Evolutionary conservation across 1,284 basidiomycete genomes (phyloP).

Genomic region (Irpex sp.): DNA sequence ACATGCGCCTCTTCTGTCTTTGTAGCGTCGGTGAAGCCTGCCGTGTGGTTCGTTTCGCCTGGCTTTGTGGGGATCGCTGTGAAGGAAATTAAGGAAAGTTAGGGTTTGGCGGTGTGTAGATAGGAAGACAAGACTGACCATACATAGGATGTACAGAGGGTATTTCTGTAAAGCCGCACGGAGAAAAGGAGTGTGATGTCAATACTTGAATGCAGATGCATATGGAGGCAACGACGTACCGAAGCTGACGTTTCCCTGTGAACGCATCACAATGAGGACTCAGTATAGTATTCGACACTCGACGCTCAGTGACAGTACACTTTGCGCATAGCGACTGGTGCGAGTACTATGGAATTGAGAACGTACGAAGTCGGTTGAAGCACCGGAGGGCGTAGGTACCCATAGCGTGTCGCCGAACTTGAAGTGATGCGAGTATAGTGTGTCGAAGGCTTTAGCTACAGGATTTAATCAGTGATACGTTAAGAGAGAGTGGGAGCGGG

Average conservation of each 20-base stretch:
- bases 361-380: constrained; percentile 28
- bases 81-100: no score
- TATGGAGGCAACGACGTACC: background rate
- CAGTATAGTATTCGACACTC: background rate
- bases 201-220: background rate
- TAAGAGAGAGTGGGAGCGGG: background rate
- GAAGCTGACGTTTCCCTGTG: background rate
- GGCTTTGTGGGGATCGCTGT: background rate
- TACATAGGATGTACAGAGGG: background rate
- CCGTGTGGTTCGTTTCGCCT: background rate
- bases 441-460: background rate
- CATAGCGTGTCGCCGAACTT: constrained; percentile 18
- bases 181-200: no score
- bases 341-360: background rate
- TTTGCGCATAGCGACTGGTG: background rate
- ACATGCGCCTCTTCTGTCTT: background rate
- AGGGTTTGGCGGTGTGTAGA: no score
- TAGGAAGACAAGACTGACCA: no score
- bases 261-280: background rate
- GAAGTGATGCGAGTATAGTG: background rate
- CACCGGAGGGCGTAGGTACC: constrained; percentile 16
- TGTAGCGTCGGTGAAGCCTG: background rate
- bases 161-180: background rate
- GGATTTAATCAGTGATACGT: no score
- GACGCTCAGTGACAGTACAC: background rate